These are phyloP conservation scores for Tylopilus sp. DNA, from an alignment of 1,284 basidiomycete genomes.

Conservation along the genomic window DNA sequence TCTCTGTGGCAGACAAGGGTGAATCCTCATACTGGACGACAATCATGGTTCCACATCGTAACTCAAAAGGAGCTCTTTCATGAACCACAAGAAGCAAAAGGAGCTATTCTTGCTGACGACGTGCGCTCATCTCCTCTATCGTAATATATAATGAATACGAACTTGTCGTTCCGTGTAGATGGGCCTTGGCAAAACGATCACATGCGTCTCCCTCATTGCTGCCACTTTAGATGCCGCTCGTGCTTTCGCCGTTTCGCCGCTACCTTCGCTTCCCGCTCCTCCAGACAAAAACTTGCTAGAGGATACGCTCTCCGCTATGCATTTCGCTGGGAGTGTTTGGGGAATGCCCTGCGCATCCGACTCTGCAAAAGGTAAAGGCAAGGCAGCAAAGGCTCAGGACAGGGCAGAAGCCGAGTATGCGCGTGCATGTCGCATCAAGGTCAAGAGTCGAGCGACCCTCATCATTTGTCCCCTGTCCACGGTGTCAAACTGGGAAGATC, in stretches of 20 bases:
- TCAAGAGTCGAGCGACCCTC: slow-evolving; percentile 86
- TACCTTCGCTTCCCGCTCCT: slow-evolving; percentile 43
- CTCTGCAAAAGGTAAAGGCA: slow-evolving; percentile 58
- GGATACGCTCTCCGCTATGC: slow-evolving; percentile 49
- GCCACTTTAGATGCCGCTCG: slow-evolving; percentile 74
- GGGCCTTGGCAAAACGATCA: slow-evolving; percentile 98
- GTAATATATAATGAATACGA: slow-evolving; percentile 17
- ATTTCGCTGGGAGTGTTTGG: slow-evolving; percentile 78
- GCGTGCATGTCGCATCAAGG: slow-evolving; percentile 70
- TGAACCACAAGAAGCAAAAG: slow-evolving; percentile 76
- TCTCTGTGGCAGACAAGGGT: slow-evolving; percentile 72
- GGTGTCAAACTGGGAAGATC: slow-evolving; percentile 98
- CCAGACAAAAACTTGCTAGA: slow-evolving; percentile 38
- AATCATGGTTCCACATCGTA: slow-evolving; percentile 78
- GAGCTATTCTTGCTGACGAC: slow-evolving; percentile 92
- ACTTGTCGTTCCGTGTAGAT: slow-evolving; percentile 51
- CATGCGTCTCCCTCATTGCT: slow-evolving; percentile 88
- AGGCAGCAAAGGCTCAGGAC: slow-evolving; percentile 59
- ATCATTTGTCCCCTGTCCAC: slow-evolving; percentile 97
- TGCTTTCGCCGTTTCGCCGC: slow-evolving; percentile 59
- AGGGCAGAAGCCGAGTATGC: slow-evolving; percentile 65
- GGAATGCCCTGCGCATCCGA: slow-evolving; percentile 64
- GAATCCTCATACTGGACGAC: slow-evolving; percentile 48
- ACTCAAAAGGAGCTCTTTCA: slow-evolving; percentile 73
- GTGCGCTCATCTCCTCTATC: slow-evolving; percentile 47